These are phyloP conservation scores for Ceratocystis variospora DNA, from an alignment of 2,329 filamentous ascomycete species.

Conservation along the genomic window DNA sequence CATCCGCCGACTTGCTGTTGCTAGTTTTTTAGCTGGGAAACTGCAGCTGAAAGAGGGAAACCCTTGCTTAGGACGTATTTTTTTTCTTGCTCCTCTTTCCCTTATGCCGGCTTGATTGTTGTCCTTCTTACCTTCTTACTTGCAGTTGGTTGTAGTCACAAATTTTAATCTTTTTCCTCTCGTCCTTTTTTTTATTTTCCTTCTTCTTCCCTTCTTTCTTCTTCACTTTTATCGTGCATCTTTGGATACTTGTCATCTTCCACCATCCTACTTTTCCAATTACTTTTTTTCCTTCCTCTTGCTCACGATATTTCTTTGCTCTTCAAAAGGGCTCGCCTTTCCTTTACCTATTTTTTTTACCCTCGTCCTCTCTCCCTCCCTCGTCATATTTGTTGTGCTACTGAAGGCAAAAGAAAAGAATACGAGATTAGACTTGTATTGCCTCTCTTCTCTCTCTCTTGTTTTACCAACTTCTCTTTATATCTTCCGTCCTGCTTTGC, in stretches of 20 bases:
- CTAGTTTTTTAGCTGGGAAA: background rate
- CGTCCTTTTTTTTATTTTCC: background rate
- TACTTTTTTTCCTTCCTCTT: too few relatives aligned
- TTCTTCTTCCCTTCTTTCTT: background rate
- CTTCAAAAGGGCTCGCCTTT: background rate
- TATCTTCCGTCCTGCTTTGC: background rate
- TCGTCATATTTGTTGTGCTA: background rate
- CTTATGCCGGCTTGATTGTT: background rate
- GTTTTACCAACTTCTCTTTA: background rate
- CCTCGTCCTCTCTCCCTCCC: too few relatives aligned
- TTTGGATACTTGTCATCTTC: conserved; percentile 4
- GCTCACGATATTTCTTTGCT: background rate
- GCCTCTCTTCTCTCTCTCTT: background rate
- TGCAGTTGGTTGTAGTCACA: background rate
- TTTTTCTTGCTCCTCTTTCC: background rate
- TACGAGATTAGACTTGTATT: background rate
- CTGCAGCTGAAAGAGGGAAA: background rate
- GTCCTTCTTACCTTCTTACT: background rate
- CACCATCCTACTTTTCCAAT: background rate
- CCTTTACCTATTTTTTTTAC: background rate
- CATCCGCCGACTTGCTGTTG: background rate
- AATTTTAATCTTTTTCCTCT: background rate
- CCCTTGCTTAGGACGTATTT: background rate
- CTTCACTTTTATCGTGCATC: background rate
- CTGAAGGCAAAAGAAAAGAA: background rate